A percentile compares a stretch with the other conserved stretches of the same genome.
phyloP scores from a whole-genome alignment of 495 filamentous ascomycete species.

The Hypoxylon subgilvum region DNA sequence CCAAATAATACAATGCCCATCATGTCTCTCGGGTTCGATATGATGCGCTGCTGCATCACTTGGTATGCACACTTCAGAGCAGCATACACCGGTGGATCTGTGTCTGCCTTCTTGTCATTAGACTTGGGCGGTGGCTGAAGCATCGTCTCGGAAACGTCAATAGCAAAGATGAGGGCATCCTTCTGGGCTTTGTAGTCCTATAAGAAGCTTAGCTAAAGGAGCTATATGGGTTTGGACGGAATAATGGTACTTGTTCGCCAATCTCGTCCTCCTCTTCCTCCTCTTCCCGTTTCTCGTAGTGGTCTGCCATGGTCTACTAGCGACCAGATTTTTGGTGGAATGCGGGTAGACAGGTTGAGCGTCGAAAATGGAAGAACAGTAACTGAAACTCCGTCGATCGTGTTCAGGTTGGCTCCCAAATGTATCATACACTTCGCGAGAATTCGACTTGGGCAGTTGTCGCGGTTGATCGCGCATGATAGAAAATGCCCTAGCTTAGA shows the following conservation, averaged over 20 bases:
- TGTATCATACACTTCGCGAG: too few species aligned
- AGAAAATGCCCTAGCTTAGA: conserved; percentile 12
- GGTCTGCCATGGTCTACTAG: conserved; percentile 54
- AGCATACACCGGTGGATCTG: conserved; percentile 74
- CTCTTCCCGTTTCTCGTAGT: conserved; percentile 57
- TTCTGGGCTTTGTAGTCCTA: conserved; percentile 90
- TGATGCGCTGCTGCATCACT: conserved; percentile 97
- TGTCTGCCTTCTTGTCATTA: conserved; percentile 73
- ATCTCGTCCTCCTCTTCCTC: conserved; percentile 78
- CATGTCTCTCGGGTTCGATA: conserved; percentile 95
- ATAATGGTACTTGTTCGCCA: conserved; percentile 55
- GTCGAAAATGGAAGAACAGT: too few species aligned
- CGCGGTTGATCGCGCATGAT: conserved; percentile 26
- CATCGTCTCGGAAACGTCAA: conserved; percentile 94
- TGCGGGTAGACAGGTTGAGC: background rate
- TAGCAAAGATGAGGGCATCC: conserved; percentile 96
- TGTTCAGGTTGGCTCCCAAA: too few species aligned
- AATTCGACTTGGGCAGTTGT: conserved; percentile 28
- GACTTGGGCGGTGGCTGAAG: conserved; percentile 67
- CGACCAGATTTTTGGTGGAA: background rate
- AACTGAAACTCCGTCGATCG: too few species aligned
- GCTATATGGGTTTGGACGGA: background rate
- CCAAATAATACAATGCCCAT: conserved; percentile 96
- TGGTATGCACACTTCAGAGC: conserved; percentile 93
- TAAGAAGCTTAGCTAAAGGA: background rate